Evolutionary conservation across 768 basidiomycete genomes (phyloP), one percentile per base, ranked within the genome.

Genomic region (Trametes cingulata): DNA sequence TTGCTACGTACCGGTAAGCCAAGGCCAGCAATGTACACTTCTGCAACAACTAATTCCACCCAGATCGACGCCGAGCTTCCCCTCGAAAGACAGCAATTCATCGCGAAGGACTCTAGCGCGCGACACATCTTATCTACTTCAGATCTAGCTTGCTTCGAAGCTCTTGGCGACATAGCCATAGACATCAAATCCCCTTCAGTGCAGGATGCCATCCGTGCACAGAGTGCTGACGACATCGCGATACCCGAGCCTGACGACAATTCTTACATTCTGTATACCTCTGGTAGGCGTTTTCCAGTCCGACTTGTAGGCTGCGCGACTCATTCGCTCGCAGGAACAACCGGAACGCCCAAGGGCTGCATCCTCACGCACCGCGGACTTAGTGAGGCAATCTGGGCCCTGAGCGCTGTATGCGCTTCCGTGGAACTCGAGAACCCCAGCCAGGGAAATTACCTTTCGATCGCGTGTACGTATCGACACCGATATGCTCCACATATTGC

Each of bases 21-120:
- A 24, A 15, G 9, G 10, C 17, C 12, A 12, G 13, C n/a, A 2
- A 50, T 25, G 8, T 9, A 9, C 24, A 3, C 3, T n/a, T 12
- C 24, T 33, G 17, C 40, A 22, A 14, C 24, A 15, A 14, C 46
- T 46, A 29, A 39, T 15, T n/a, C 14, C 12, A 17, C 10, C 24
- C 39, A 82, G 81, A 82, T 82, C 52, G 81, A 82, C 60, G 79
- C 81, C 4, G 80, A 81, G 56, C 69, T 82, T 35, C 81, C 81
- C 22, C 47, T 63, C 9, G 80, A 80, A 65, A 72, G 80, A 43
- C 81, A 80, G 62, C 62, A 67, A 15, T 82, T 76, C 61, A 82
- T 82, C 36, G 77, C 74, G 3, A 66, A 68, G 56, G 77, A 82
- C 66, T 78, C 78, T 2, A 66, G 67, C 22, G 77, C 80, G 12